Percentiles rank a stretch among this genome's conserved stretches.
phyloP scores from a whole-genome alignment of 169 alveolate genomes.

The Plasmodium fragile region DNA sequence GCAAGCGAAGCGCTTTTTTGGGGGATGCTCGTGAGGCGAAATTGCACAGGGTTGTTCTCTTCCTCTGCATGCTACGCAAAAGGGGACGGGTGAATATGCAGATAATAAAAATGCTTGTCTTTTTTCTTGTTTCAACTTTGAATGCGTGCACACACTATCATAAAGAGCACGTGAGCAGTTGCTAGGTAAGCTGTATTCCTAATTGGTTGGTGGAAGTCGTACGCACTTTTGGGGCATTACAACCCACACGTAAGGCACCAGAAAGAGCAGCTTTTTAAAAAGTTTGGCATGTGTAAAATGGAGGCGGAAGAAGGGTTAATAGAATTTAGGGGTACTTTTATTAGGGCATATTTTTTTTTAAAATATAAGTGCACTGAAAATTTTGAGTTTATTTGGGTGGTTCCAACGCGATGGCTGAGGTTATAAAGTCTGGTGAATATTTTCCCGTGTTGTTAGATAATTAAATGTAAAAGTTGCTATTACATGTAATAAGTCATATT shows the following conservation, averaged over 20 bases:
- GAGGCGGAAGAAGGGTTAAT: not conserved
- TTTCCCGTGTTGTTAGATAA: not conserved
- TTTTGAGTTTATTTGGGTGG: not conserved
- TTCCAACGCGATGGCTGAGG: not conserved
- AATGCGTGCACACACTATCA: not conserved
- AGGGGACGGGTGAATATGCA: not conserved
- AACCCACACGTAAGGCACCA: not conserved
- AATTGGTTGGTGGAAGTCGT: not conserved
- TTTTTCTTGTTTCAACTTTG: not conserved
- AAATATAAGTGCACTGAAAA: not conserved
- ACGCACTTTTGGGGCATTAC: not conserved
- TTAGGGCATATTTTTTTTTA: not conserved
- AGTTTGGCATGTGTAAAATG: not conserved
- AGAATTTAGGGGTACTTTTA: not conserved
- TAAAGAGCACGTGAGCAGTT: not conserved
- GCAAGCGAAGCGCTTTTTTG: not conserved
- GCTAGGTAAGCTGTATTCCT: not conserved
- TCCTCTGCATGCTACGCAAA: not conserved
- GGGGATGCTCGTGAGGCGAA: not conserved
- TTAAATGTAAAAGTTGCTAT: not conserved
- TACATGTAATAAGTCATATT: not conserved
- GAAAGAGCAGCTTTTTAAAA: not conserved
- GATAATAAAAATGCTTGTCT: not conserved
- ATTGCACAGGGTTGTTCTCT: not conserved
- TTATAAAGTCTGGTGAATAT: not conserved